Evolutionary conservation across 495 filamentous ascomycete species (phyloP).

Genomic region (Penicillium waksmanii): DNA sequence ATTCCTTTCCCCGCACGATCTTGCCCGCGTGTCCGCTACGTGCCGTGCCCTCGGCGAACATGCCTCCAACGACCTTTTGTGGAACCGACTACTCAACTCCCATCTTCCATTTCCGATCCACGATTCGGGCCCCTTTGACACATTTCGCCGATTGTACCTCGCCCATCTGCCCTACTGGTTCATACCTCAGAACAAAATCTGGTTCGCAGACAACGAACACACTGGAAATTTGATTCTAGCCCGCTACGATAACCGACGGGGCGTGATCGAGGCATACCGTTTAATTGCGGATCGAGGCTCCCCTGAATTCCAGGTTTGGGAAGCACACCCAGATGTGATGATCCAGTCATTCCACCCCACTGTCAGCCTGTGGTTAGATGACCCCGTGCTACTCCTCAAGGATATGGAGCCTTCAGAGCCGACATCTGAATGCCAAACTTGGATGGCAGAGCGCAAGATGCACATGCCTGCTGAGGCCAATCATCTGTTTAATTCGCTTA

Average conservation of each 20-base stretch:
- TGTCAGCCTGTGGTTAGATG: constrained; percentile 69
- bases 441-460: constrained; percentile 51
- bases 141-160: constrained; percentile 69
- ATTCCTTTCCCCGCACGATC: constrained; percentile 60
- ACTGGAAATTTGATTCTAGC: constrained; percentile 73
- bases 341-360: constrained; percentile 74
- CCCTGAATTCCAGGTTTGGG: constrained; percentile 62
- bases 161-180: constrained; percentile 85
- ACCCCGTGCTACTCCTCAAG: constrained; percentile 67
- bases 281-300: constrained; percentile 63
- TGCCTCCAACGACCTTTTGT: constrained; percentile 60
- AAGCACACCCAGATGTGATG: constrained; percentile 66
- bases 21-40: constrained; percentile 56
- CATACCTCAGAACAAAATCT: constrained; percentile 75
- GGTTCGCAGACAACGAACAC: constrained; percentile 76
- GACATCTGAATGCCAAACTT: constrained; percentile 29
- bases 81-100: constrained; percentile 64
- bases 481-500: constrained; percentile 52
- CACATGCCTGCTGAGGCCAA: constrained; percentile 52
- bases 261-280: constrained; percentile 81
- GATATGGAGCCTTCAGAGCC: constrained; percentile 28
- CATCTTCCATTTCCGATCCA: constrained; percentile 56
- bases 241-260: constrained; percentile 70
- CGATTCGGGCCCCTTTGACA: constrained; percentile 58
- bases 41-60: constrained; percentile 57